Conservation (phyloP, 371 early-diverging fungal genomes). For the Dinochytrium kinnereticum region DNA sequence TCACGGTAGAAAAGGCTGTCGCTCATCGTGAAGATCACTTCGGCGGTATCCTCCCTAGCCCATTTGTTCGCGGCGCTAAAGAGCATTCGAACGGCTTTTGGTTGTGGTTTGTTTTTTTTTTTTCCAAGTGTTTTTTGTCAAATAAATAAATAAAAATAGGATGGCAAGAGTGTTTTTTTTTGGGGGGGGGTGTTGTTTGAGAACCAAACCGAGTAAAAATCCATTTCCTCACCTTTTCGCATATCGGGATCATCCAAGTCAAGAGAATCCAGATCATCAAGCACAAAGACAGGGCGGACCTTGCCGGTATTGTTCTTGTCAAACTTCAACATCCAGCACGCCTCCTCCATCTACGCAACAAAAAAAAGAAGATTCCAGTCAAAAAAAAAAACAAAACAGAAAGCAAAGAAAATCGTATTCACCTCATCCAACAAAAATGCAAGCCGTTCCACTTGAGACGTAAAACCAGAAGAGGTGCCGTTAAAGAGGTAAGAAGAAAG, state of each 20-base stretch:
- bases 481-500: constrained; percentile 33
- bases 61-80: constrained; percentile 41
- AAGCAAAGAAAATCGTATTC: neutral
- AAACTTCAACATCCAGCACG: constrained; percentile 37
- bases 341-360: constrained; percentile 21
- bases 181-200: too few relatives aligned
- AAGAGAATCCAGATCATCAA: constrained; percentile 33
- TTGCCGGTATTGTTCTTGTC: neutral
- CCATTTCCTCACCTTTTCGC: neutral
- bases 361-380: neutral
- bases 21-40: constrained; percentile 26
- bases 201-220: too few relatives aligned
- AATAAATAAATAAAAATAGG: neutral
- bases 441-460: constrained; percentile 27
- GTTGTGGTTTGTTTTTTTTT: too few relatives aligned
- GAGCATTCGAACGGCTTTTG: constrained; percentile 26
- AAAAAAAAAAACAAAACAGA: neutral
- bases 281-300: constrained; percentile 28
- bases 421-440: constrained; percentile 37
- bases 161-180: too few relatives aligned
- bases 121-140: neutral
- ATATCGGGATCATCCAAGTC: constrained; percentile 23
- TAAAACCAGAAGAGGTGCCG: neutral
- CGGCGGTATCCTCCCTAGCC: constrained; percentile 34
- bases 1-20: neutral